Conservation (phyloP, 2,329 filamentous ascomycete genomes). For the Calonectria naviculata region DNA sequence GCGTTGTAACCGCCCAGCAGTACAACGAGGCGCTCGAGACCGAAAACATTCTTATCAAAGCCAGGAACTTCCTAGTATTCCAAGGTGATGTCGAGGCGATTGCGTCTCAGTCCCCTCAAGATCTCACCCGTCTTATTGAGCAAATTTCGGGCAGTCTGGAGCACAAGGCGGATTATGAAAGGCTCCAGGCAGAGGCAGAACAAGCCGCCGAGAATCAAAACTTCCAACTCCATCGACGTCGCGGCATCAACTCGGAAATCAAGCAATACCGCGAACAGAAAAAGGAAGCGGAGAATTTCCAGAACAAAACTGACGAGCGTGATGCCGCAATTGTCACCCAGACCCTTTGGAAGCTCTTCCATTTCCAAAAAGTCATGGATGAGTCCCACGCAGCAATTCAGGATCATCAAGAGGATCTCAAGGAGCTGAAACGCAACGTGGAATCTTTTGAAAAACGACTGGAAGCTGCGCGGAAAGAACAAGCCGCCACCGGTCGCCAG, state of each 20-base stretch:
- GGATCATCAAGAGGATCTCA: constrained; percentile 93
- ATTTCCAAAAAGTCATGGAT: constrained; percentile 93
- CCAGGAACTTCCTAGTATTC: constrained; percentile 97
- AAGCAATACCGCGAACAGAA: constrained; percentile 98
- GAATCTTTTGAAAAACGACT: constrained; percentile 85
- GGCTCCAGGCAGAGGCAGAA: constrained; percentile 86
- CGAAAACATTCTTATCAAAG: constrained; percentile 98
- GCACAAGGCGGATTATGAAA: constrained; percentile 93
- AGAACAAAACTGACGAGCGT: constrained; percentile 88
- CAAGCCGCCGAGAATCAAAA: constrained; percentile 89
- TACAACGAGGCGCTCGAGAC: constrained; percentile 94
- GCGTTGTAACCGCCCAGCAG: constrained; percentile 85
- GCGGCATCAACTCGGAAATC: constrained; percentile 97
- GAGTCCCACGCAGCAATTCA: constrained; percentile 91
- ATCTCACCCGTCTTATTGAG: constrained; percentile 93
- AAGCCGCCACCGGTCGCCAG: constrained; percentile 79
- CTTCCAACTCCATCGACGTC: constrained; percentile 87
- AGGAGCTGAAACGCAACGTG: constrained; percentile 89
- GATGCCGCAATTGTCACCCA: constrained; percentile 94
- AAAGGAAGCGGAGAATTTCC: constrained; percentile 92
- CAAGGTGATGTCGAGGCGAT: constrained; percentile 98
- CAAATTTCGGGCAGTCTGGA: constrained; percentile 98
- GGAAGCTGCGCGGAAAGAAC: constrained; percentile 85
- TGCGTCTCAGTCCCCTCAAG: constrained; percentile 92
- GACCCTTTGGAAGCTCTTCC: constrained; percentile 95